A percentile compares a stretch with the other conserved stretches of the same genome.
Evolutionary conservation across 148 eudicot species (phyloP).

Genomic region (Mesembryanthemum crystallinum): DNA sequence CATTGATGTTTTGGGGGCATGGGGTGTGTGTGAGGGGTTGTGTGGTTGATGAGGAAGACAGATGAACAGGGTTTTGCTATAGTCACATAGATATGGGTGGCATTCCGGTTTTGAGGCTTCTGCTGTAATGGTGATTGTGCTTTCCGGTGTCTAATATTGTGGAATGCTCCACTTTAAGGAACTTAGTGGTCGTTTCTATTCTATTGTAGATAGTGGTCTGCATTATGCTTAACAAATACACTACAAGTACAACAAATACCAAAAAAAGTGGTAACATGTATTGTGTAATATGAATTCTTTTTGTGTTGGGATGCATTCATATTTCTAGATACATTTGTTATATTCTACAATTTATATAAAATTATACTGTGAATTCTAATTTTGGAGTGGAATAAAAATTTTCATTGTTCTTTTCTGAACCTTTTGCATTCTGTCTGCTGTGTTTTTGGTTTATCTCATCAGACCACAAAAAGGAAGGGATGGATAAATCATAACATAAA

Average conservation of each 20-base stretch:
- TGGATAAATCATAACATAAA: conserved; percentile 88
- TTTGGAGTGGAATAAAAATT: not conserved
- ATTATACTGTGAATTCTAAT: not conserved
- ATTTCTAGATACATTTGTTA: not conserved
- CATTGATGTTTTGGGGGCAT: not conserved
- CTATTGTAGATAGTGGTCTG: not conserved
- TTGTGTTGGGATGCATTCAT: not conserved
- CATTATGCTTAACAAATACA: not conserved
- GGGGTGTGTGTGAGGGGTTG: not conserved
- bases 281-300: not conserved
- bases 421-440: not conserved
- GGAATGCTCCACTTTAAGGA: not conserved
- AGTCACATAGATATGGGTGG: not conserved
- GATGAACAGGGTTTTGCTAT: not conserved
- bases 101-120: not conserved
- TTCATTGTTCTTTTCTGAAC: not conserved
- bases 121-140: not conserved
- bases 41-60: not conserved
- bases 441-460: conserved; percentile 11
- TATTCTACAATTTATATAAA: not conserved
- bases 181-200: not conserved
- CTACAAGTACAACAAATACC: not conserved
- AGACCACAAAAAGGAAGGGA: conserved; percentile 93
- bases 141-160: not conserved
- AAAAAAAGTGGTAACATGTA: not conserved